Percentiles rank a stretch among this genome's conserved stretches.
Evolutionary conservation across 345 rosid genomes (phyloP).

Genomic region (Hibiscus trionum): DNA sequence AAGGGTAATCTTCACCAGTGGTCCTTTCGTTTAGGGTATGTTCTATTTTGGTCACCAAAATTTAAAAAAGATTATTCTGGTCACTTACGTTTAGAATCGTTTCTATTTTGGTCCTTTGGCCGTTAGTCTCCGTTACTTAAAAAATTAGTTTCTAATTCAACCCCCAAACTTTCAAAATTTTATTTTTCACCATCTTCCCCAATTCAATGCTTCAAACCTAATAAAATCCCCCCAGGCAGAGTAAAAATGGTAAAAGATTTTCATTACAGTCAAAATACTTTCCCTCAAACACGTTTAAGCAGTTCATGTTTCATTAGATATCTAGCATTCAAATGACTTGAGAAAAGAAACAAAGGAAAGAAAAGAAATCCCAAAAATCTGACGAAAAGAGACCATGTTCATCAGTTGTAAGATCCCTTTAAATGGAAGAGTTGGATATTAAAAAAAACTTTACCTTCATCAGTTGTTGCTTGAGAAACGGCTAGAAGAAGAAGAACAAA

Average conservation of each 20-base stretch:
- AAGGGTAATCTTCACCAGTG: too few relatives aligned
- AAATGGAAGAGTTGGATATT: not conserved
- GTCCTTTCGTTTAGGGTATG: too few relatives aligned
- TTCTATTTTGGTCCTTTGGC: too few relatives aligned
- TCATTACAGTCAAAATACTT: not conserved
- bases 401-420: too few relatives aligned
- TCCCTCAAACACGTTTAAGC: not conserved
- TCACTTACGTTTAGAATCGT: too few relatives aligned
- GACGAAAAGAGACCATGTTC: too few relatives aligned
- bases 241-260: not conserved
- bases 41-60: too few relatives aligned
- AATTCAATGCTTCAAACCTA: slow-evolving; percentile 31
- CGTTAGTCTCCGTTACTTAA: too few relatives aligned
- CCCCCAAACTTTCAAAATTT: too few relatives aligned
- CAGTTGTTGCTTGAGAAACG: slow-evolving; percentile 34
- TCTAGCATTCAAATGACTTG: not conserved
- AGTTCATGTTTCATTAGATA: not conserved
- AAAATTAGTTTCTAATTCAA: too few relatives aligned
- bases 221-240: slow-evolving; percentile 10
- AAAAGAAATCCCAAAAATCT: not conserved
- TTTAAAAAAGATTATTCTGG: too few relatives aligned
- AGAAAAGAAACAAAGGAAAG: not conserved
- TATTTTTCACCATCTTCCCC: too few relatives aligned
- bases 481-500: slow-evolving; percentile 33
- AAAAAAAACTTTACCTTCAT: slow-evolving; percentile 38